These are phyloP conservation scores for Butyriboletus appendiculatus DNA, from an alignment of 1,284 basidiomycete genomes.

Conservation along the genomic window DNA sequence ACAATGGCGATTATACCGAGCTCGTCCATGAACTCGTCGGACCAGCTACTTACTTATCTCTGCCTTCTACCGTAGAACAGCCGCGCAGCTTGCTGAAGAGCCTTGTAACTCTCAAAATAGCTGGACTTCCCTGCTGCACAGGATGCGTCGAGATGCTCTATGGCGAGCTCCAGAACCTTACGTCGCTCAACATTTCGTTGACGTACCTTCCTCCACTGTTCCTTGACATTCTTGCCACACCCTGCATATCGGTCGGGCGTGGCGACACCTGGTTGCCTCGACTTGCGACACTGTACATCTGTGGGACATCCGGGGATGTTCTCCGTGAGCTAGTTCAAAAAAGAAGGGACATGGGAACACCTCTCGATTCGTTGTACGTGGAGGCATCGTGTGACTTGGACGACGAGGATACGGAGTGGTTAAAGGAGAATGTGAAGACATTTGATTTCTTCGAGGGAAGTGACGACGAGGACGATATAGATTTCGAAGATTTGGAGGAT, in stretches of 20 bases:
- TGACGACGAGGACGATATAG: constrained; percentile 39
- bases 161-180: constrained; percentile 45
- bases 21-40: constrained; percentile 44
- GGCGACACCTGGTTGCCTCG: constrained; percentile 27
- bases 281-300: constrained; percentile 46
- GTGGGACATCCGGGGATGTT: constrained; percentile 40
- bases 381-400: constrained; percentile 41
- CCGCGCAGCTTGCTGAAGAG: constrained; percentile 42
- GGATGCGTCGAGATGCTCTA: constrained; percentile 40
- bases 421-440: constrained; percentile 45
- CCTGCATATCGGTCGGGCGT: constrained; percentile 10
- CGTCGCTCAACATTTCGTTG: constrained; percentile 42
- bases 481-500: constrained; percentile 22
- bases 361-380: constrained; percentile 48
- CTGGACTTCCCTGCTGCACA: constrained; percentile 43
- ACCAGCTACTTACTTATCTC: constrained; percentile 21
- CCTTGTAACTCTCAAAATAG: constrained; percentile 51
- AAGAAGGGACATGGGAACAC: constrained; percentile 43
- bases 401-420: constrained; percentile 44
- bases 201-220: constrained; percentile 34
- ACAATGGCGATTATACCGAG: constrained; percentile 48
- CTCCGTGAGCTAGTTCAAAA: constrained; percentile 47
- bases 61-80: constrained; percentile 36
- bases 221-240: constrained; percentile 42
- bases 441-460: constrained; percentile 53